phyloP scores from a whole-genome alignment of 176 grass and related monocot genomes.

The Eleusine indica region DNA sequence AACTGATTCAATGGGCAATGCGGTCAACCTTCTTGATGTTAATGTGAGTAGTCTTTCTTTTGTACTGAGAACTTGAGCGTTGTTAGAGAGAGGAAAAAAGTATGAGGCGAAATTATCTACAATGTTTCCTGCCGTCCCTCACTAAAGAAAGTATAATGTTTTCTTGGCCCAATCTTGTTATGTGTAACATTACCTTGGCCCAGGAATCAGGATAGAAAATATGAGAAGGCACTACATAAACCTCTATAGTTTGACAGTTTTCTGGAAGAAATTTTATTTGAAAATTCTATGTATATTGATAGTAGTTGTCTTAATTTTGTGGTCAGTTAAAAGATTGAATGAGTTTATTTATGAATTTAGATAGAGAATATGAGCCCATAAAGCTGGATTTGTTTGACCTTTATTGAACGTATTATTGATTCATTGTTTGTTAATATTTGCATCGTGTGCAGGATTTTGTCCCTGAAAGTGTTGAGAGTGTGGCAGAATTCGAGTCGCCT shows the following conservation, averaged over 20 bases:
- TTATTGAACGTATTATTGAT: neutral
- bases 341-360: neutral
- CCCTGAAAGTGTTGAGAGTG: conserved; percentile 84
- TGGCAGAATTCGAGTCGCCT: conserved; percentile 76
- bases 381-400: conserved; percentile 1
- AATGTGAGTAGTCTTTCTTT: conserved; percentile 69
- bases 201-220: neutral
- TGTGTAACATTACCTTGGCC: neutral
- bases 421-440: neutral
- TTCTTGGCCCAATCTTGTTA: neutral
- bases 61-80: conserved; percentile 2
- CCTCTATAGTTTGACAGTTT: neutral
- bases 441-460: conserved; percentile 78
- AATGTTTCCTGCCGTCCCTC: neutral
- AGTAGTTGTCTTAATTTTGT: neutral
- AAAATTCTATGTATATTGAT: conserved; percentile 5
- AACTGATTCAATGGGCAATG: conserved; percentile 70
- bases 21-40: conserved; percentile 92
- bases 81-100: neutral
- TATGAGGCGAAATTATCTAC: neutral
- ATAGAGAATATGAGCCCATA: neutral
- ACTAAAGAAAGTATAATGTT: neutral
- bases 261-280: conserved; percentile 1
- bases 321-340: neutral
- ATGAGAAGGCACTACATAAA: neutral